phyloP scores from a whole-genome alignment of 164 flowering plant species.

The Umbilicus rupestris region DNA sequence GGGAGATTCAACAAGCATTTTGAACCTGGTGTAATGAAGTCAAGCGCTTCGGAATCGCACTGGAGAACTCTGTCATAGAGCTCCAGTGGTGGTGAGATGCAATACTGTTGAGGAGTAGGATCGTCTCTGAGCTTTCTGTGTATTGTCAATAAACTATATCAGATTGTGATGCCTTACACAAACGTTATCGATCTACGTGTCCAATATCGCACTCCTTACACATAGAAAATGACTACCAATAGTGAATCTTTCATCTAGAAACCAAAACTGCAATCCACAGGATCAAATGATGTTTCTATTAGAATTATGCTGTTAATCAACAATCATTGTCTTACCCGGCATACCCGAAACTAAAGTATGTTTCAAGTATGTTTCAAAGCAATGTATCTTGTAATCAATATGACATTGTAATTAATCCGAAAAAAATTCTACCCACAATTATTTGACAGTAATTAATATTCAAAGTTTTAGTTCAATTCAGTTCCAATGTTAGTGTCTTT shows the following conservation, averaged over 20 bases:
- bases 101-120: conserved; percentile 14
- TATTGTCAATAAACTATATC: background rate
- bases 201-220: background rate
- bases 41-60: conserved; percentile 57
- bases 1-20: conserved; percentile 13
- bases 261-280: background rate
- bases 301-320: too few species aligned
- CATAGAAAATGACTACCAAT: background rate
- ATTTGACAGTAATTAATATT: too few species aligned
- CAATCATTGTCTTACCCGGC: background rate
- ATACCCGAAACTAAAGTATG: background rate
- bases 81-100: conserved; percentile 26
- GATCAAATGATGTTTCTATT: background rate
- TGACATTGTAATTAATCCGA: background rate
- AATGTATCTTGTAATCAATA: background rate
- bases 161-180: background rate
- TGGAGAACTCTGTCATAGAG: conserved; percentile 57
- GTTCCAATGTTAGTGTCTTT: too few species aligned
- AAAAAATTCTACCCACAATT: background rate
- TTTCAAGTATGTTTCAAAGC: background rate
- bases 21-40: conserved; percentile 61
- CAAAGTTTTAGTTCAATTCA: too few species aligned
- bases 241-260: background rate
- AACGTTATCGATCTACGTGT: background rate
- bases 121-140: conserved; percentile 59